Evolutionary conservation across 352 stramenopile genomes (phyloP).

Genomic region (Globisporangium lucens): DNA sequence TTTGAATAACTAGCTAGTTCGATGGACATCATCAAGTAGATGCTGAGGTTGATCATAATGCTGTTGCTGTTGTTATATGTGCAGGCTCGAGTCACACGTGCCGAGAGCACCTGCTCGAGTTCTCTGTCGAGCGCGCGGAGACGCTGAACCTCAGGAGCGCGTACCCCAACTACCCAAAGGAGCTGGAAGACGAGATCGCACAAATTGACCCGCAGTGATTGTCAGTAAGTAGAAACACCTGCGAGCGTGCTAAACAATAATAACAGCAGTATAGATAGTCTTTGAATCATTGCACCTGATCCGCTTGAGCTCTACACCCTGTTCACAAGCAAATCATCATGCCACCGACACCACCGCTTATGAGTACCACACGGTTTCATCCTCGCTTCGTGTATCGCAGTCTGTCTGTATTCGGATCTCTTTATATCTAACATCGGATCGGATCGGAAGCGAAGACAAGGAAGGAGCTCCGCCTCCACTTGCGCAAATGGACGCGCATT

Average conservation of each 20-base stretch:
- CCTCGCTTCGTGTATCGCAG: neutral
- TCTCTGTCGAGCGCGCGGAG: slow-evolving; percentile 50
- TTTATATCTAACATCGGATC: slow-evolving; percentile 13
- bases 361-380: neutral
- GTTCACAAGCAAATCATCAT: neutral
- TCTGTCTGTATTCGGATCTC: slow-evolving; percentile 5
- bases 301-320: neutral
- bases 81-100: slow-evolving; percentile 55
- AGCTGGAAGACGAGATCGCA: slow-evolving; percentile 50
- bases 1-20: neutral
- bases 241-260: neutral
- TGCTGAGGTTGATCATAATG: neutral
- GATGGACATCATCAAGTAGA: neutral
- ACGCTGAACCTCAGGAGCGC: slow-evolving; percentile 29
- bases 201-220: slow-evolving; percentile 45
- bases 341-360: too few relatives aligned
- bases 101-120: slow-evolving; percentile 44
- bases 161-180: slow-evolving; percentile 39
- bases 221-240: too few relatives aligned
- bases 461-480: neutral
- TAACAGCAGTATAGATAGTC: slow-evolving; percentile 5
- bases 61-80: neutral
- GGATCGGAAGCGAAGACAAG: neutral
- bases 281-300: neutral
- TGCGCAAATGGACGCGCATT: neutral